Conservation (phyloP, 2,329 filamentous ascomycete genomes). For the Fusarium incarnatum region DNA sequence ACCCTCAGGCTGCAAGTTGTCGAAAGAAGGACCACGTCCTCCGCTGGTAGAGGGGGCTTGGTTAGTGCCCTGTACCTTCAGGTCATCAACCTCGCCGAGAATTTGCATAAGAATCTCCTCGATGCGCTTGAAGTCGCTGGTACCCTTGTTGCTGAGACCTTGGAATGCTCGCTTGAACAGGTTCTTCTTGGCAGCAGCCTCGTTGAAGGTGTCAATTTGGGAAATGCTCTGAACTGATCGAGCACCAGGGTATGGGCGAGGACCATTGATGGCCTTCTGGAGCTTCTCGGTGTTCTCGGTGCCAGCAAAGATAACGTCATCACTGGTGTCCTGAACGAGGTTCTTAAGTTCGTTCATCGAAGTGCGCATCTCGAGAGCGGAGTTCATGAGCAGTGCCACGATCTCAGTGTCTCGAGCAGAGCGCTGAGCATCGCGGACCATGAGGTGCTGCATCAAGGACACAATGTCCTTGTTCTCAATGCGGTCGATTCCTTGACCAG, state of each 20-base stretch:
- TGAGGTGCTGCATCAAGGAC: conserved; percentile 97
- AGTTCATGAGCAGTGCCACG: conserved; percentile 90
- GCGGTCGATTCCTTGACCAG: conserved; percentile 85
- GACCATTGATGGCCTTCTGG: conserved; percentile 84
- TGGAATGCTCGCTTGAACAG: conserved; percentile 96
- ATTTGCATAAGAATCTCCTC: conserved; percentile 93
- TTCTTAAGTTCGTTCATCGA: conserved; percentile 96
- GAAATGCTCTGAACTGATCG: conserved; percentile 70
- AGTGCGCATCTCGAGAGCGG: conserved; percentile 95
- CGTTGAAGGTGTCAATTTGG: conserved; percentile 66
- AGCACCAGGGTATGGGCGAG: conserved; percentile 81
- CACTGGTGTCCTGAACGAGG: conserved; percentile 84
- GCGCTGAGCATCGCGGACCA: conserved; percentile 94
- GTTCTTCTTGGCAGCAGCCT: conserved; percentile 81
- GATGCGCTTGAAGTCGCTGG: conserved; percentile 87
- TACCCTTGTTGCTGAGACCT: conserved; percentile 86
- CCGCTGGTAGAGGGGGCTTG: conserved; percentile 52
- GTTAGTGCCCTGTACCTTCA: conserved; percentile 72
- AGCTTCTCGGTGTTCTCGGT: conserved; percentile 91
- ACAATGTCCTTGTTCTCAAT: conserved; percentile 98
- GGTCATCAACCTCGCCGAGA: conserved; percentile 88
- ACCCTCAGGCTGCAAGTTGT: conserved; percentile 71
- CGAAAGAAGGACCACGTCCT: conserved; percentile 72
- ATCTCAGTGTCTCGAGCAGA: conserved; percentile 98
- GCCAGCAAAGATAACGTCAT: conserved; percentile 86